phyloP scores from a whole-genome alignment of 768 basidiomycete genomes.

The Suillus subluteus region DNA sequence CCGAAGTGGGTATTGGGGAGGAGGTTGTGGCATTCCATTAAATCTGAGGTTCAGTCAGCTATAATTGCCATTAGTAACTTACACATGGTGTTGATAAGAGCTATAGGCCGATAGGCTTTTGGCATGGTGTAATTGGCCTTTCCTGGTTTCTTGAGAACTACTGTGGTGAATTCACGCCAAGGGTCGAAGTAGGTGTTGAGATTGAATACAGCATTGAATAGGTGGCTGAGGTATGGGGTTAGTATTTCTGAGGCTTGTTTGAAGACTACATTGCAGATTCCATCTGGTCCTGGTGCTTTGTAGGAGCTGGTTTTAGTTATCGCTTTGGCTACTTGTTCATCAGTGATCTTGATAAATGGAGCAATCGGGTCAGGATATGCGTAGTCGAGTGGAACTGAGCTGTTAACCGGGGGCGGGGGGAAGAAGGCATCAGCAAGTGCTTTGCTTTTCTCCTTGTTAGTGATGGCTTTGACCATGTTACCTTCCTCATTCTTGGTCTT shows the following conservation, averaged over 20 bases:
- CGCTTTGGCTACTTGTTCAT: slow-evolving; percentile 11
- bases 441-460: slow-evolving; percentile 27
- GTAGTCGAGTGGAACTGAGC: background rate
- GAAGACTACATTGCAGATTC: slow-evolving; percentile 30
- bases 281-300: slow-evolving; percentile 31
- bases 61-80: slow-evolving; percentile 35
- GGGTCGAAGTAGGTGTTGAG: background rate
- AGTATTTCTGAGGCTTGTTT: background rate
- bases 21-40: slow-evolving; percentile 35
- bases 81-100: slow-evolving; percentile 34
- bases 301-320: slow-evolving; percentile 19
- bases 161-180: background rate
- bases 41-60: slow-evolving; percentile 28
- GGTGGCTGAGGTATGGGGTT: background rate
- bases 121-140: slow-evolving; percentile 37
- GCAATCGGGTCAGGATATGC: slow-evolving; percentile 6
- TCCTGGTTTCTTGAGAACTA: slow-evolving; percentile 34
- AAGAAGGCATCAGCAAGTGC: slow-evolving; percentile 27
- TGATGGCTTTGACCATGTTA: background rate
- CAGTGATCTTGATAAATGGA: slow-evolving; percentile 1
- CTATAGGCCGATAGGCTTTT: slow-evolving; percentile 42
- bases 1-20: slow-evolving; percentile 41
- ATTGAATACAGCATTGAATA: background rate
- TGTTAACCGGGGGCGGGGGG: slow-evolving; percentile 16
- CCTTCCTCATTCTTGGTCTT: background rate